Base-by-base conservation (phyloP, 495 filamentous ascomycete genomes). In the Aspergillus ellipticus region DNA sequence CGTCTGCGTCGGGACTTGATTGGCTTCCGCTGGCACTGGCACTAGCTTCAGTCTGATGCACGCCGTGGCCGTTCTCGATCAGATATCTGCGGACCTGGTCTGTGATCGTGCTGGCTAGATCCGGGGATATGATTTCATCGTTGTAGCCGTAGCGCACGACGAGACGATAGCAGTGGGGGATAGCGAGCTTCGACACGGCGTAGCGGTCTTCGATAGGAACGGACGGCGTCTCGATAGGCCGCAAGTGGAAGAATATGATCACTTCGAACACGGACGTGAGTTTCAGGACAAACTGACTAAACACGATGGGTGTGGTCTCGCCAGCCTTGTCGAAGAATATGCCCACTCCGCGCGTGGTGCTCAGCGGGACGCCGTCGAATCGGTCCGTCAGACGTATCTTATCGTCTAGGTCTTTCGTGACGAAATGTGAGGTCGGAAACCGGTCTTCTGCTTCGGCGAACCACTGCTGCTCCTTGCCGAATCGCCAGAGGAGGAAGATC, bases 401-500 rank as follows among this genome's bases (percentile, higher is more conserved):
- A 13, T 53, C 55, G 26, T 56, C 45, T 11, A 49, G 10, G 6
- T 47, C 42, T 16, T 29, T 56, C 17, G 45, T 39, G 5, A 64
- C 46, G 29, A 64, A 57, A 42, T 64, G 58, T 16, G 62, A 72
- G 54, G 88, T 76, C 0, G 79, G 76, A 55, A 64, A 61, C 2
- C 61, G 60, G 43, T 88, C 85, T 42, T 76, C 72, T 0, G 73
- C 76, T 66, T 90, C 87, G 9, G 86, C 80, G 13, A 62, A 71
- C 87, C 87, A 90, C 64, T 90, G 87, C 49, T 79, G 78, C 54
- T 88, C 84, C 65, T 90, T 90, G 15, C 87, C 87, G 53, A 81
- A 89, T 17, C 87, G 81, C 87, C 87, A 90, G 11, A 89, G 73
- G 24, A 89, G 67, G 57, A 89, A 85, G 22, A 89, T 58, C 28